A percentile compares a stretch with the other conserved stretches of the same genome.
These are phyloP conservation scores for Choiromyces venosus DNA, from an alignment of 495 filamentous ascomycete species.

Conservation along the genomic window DNA sequence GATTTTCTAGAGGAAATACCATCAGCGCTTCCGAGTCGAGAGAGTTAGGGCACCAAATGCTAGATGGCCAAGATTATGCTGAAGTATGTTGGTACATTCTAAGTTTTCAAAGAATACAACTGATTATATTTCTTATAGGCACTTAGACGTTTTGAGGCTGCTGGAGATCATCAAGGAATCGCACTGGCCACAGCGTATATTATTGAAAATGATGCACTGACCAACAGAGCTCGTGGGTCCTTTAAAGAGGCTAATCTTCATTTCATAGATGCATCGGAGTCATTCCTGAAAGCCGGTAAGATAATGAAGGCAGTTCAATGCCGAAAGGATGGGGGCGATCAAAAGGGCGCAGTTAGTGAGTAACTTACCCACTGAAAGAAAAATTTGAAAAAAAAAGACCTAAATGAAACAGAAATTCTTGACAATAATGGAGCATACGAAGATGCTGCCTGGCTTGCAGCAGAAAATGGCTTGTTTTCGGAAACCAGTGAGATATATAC, in stretches of 20 bases:
- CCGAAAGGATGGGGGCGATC: conserved; percentile 18
- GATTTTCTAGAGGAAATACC: conserved; percentile 2
- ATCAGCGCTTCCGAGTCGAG: conserved; percentile 22
- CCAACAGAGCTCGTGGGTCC: conserved; percentile 11
- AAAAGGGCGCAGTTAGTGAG: conserved; percentile 23
- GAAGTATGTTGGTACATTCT: conserved; percentile 4
- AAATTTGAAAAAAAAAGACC: not conserved
- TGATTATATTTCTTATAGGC: conserved; percentile 17
- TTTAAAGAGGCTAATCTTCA: conserved; percentile 2
- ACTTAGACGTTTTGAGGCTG: conserved; percentile 14
- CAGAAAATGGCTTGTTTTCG: conserved; percentile 1
- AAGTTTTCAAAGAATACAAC: not conserved
- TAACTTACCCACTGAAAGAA: not conserved
- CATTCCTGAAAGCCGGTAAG: conserved; percentile 12
- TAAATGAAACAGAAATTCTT: conserved; percentile 21
- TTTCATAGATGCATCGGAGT: conserved; percentile 15
- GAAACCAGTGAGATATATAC: conserved; percentile 12
- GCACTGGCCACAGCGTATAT: conserved; percentile 19
- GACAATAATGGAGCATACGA: conserved; percentile 10
- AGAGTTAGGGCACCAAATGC: conserved; percentile 25
- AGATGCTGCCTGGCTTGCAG: conserved; percentile 20
- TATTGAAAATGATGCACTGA: conserved; percentile 9
- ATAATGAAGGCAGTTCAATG: conserved; percentile 20
- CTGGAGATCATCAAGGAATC: not conserved
- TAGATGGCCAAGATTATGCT: conserved; percentile 23